Evolutionary conservation across 2,329 filamentous ascomycete species (phyloP), one percentile per base, ranked within the genome.

Genomic region (Phialophora expanda): DNA sequence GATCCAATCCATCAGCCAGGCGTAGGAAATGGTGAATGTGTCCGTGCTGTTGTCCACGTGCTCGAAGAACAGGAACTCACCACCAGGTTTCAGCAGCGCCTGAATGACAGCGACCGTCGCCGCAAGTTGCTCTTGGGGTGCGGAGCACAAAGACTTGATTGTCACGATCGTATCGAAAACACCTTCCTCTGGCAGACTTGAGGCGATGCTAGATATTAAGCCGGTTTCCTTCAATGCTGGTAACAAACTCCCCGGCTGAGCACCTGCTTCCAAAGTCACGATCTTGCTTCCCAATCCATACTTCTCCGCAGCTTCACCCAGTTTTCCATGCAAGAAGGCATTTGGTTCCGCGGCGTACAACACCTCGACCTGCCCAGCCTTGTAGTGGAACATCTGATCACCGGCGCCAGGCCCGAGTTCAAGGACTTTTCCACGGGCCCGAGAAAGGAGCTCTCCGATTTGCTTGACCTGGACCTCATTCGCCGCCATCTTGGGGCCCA

Each of bases 11-110:
- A 70, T 11, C 12, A 70, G n/a, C 69, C 66, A 69, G n/a, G 61
- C 70, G 51, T 62, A 71, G 4, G 46, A 51, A 62, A 51, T 58
- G 30, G 70, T 69, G n/a, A 72, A 44, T 12, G 7, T 17, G 38
- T 70, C 68, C 0, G 60, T 50, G 38, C 67, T 51, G 48, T 68
- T 71, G 41, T 67, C 64, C 20, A 72, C 66, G 63, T 83, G 81
- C 67, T 83, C 81, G 78, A 81, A 82, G 62, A 83, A 82, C 28
- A 83, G 73, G 64, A 83, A 79, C 53, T 75, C 77, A 12, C 81
- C 81, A 0, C 81, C 81, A 0, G 81, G 81, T 66, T 79, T 83
- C 50, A 83, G 68, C 30, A 83, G 68, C 58, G 76, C 76, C 67
- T 78, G 79, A n/a, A 82, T 64, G 3, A 82, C 76, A 3, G 79